These are phyloP conservation scores for Elsinoe fawcettii DNA, from an alignment of 2,329 filamentous ascomycete genomes.

Conservation along the genomic window DNA sequence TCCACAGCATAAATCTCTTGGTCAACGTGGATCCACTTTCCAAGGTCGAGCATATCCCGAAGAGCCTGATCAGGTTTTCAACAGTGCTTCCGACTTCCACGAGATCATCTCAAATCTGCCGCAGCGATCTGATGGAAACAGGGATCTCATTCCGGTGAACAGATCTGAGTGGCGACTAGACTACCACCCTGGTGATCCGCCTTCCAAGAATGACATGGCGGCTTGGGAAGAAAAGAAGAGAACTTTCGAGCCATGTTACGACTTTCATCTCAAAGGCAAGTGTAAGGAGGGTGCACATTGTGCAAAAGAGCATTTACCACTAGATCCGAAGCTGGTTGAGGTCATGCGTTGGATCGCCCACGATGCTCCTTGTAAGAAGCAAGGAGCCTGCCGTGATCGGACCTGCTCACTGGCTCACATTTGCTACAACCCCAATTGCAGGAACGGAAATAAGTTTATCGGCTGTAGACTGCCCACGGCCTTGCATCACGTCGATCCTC, in stretches of 20 bases:
- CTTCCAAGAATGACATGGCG: slow-evolving; percentile 35
- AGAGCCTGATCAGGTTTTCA: not conserved
- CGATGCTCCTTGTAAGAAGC: slow-evolving; percentile 36
- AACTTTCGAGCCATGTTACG: slow-evolving; percentile 35
- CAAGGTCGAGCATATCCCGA: slow-evolving; percentile 6
- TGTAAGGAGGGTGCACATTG: slow-evolving; percentile 32
- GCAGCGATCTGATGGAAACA: slow-evolving; percentile 20
- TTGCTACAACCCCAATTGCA: slow-evolving; percentile 32
- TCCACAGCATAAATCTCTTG: not conserved
- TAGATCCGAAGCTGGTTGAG: slow-evolving; percentile 34
- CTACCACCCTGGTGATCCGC: slow-evolving; percentile 32
- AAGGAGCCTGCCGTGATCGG: slow-evolving; percentile 35
- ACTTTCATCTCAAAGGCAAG: slow-evolving; percentile 34
- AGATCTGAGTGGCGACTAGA: slow-evolving; percentile 43
- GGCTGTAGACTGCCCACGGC: slow-evolving; percentile 20
- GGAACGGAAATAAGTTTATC: slow-evolving; percentile 22
- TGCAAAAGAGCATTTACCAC: slow-evolving; percentile 40
- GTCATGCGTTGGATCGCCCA: slow-evolving; percentile 41
- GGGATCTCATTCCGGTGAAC: slow-evolving; percentile 40
- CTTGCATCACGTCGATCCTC: slow-evolving; percentile 17
- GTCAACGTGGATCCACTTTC: not conserved
- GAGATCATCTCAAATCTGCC: slow-evolving; percentile 20
- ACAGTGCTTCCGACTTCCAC: not conserved
- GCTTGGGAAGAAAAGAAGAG: not conserved
- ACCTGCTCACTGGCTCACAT: slow-evolving; percentile 43